Conservation (phyloP, 495 filamentous ascomycete genomes). For the Hypoxylon trugodes region DNA sequence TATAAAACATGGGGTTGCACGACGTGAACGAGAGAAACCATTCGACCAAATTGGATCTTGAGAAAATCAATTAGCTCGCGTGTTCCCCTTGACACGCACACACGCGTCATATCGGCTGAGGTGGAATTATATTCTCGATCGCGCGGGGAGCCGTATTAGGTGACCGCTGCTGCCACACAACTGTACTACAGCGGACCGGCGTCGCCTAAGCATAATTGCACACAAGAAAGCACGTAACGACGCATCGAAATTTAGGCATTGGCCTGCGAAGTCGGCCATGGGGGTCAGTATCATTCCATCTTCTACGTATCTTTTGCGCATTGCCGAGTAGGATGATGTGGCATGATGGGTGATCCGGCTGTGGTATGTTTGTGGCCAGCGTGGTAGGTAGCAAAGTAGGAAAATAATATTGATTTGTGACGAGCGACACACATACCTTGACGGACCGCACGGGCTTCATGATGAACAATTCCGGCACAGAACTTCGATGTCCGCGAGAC, state of each 20-base stretch:
- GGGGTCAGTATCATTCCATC: conserved; percentile 25
- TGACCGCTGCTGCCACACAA: conserved; percentile 18
- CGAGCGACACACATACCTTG: neutral
- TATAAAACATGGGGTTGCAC: conserved; percentile 40
- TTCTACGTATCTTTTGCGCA: conserved; percentile 7
- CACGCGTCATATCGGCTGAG: conserved; percentile 27
- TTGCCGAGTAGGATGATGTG: conserved; percentile 35
- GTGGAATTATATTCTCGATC: conserved; percentile 19
- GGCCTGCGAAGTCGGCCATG: conserved; percentile 12
- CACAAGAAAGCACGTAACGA: neutral
- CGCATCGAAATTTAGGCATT: conserved; percentile 14
- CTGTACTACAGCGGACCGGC: conserved; percentile 10
- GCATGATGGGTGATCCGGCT: conserved; percentile 23
- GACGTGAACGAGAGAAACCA: conserved; percentile 10
- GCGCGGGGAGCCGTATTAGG: conserved; percentile 36
- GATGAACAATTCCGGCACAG: conserved; percentile 12
- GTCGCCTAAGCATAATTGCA: conserved; percentile 1
- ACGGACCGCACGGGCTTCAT: conserved; percentile 10
- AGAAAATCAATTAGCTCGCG: conserved; percentile 21
- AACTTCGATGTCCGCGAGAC: conserved; percentile 27
- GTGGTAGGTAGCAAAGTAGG: neutral
- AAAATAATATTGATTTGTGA: neutral
- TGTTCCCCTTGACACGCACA: conserved; percentile 5
- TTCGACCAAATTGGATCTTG: conserved; percentile 12
- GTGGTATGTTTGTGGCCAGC: conserved; percentile 23